Evolutionary conservation across 192 early-diverging fungal genomes (phyloP).

Genomic region (Backusella sp.): DNA sequence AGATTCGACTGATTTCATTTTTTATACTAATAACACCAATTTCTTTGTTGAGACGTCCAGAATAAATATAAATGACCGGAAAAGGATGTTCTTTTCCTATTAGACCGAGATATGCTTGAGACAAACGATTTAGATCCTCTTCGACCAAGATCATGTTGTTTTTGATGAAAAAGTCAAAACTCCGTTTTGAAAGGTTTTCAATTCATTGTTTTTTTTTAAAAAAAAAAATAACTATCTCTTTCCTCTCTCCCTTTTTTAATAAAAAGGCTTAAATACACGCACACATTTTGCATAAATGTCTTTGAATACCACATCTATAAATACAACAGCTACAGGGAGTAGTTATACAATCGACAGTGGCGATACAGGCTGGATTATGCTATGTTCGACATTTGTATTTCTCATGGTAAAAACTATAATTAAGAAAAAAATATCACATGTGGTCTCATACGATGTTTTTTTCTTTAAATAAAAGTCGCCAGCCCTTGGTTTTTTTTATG

Average conservation of each 20-base stretch:
- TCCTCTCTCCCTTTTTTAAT: background rate
- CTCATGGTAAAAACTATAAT: slow-evolving; percentile 45
- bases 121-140: background rate
- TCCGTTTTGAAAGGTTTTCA: slow-evolving; percentile 1
- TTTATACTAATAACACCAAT: background rate
- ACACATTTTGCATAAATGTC: background rate
- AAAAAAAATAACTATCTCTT: background rate
- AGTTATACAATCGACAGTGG: slow-evolving; percentile 45
- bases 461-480: slow-evolving; percentile 42
- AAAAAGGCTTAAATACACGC: background rate
- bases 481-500: slow-evolving; percentile 75
- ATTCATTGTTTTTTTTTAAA: background rate
- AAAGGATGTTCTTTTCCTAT: background rate
- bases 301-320: background rate
- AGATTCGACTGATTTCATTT: too few relatives aligned
- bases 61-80: background rate
- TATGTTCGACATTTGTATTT: slow-evolving; percentile 67
- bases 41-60: background rate
- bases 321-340: slow-evolving; percentile 1
- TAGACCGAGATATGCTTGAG: background rate
- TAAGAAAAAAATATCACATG: background rate
- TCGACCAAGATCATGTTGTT: background rate
- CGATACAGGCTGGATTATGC: slow-evolving; percentile 74
- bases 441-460: background rate
- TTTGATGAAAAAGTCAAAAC: background rate